Evolutionary conservation across 108 stramenopile genomes (phyloP).

Genomic region (Seminavis robusta): DNA sequence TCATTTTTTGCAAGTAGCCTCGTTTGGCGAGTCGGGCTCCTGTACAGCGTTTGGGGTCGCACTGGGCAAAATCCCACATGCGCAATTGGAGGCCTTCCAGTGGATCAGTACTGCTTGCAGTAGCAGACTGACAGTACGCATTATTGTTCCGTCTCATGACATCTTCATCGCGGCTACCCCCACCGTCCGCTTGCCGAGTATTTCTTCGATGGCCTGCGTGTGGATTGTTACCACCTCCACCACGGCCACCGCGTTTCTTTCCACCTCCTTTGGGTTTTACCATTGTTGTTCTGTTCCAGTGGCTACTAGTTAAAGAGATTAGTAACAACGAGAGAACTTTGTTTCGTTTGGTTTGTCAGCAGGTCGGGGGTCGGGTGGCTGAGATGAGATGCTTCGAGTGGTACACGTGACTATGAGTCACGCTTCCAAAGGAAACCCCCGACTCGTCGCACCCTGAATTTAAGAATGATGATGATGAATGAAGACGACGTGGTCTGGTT

Average conservation of each 20-base stretch:
- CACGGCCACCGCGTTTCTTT: neutral
- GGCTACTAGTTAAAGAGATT: too few relatives aligned
- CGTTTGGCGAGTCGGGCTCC: conserved; percentile 85
- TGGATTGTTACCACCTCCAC: neutral
- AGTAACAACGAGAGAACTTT: too few relatives aligned
- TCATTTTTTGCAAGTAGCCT: conserved; percentile 76
- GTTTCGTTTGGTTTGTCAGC: too few relatives aligned
- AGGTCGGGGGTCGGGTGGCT: too few relatives aligned
- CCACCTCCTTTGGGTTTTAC: neutral
- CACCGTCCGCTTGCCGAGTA: neutral
- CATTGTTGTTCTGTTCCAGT: too few relatives aligned
- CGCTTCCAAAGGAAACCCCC: too few relatives aligned
- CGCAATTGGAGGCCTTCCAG: conserved; percentile 60
- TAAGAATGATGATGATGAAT: too few relatives aligned
- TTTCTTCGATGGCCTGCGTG: neutral
- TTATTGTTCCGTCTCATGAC: conserved; percentile 39
- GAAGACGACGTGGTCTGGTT: too few relatives aligned
- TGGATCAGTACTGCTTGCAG: conserved; percentile 23
- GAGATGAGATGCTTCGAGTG: too few relatives aligned
- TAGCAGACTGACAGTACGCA: neutral
- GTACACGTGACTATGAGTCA: too few relatives aligned
- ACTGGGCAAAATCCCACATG: conserved; percentile 99
- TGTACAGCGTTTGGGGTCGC: conserved; percentile 97
- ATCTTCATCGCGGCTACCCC: conserved; percentile 21
- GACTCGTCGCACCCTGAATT: too few relatives aligned